These are phyloP conservation scores for Uronychia setigera DNA, from an alignment of 73 alveolate species.

Conservation along the genomic window DNA sequence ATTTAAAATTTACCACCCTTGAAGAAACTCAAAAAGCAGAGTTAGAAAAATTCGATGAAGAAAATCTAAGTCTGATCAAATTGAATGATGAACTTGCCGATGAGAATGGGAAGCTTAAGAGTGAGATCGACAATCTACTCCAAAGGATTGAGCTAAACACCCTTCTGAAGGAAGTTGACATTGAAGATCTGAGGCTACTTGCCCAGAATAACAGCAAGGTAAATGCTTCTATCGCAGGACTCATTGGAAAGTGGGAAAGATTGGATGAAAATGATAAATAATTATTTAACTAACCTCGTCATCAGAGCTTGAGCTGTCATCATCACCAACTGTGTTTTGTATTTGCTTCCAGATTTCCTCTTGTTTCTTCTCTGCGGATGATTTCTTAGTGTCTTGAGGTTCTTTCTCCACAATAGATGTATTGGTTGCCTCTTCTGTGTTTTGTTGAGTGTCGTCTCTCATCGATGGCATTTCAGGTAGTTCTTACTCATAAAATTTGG, in stretches of 20 bases:
- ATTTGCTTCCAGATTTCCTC: slow-evolving; percentile 2
- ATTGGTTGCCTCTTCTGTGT: not conserved
- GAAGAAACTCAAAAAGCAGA: slow-evolving; percentile 48
- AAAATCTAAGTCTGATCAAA: slow-evolving; percentile 50
- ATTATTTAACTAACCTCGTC: not conserved
- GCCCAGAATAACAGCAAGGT: slow-evolving; percentile 76
- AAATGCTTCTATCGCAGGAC: slow-evolving; percentile 54
- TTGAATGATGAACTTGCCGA: slow-evolving; percentile 61
- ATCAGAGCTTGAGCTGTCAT: not conserved
- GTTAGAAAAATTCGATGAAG: slow-evolving; percentile 54
- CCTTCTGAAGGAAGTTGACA: slow-evolving; percentile 79
- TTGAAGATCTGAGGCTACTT: slow-evolving; percentile 70
- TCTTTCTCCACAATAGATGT: not conserved
- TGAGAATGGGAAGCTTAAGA: slow-evolving; percentile 61
- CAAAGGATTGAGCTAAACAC: slow-evolving; percentile 68
- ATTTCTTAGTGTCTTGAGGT: not conserved
- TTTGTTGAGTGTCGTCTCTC: not conserved
- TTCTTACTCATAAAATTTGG: not conserved
- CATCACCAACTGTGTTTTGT: not conserved
- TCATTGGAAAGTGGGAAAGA: slow-evolving; percentile 75
- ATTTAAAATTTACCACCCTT: slow-evolving; percentile 46
- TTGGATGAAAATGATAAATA: slow-evolving; percentile 9
- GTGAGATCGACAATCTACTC: slow-evolving; percentile 58
- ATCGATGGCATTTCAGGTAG: not conserved
- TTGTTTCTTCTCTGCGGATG: not conserved